Evolutionary conservation across 75 land plant species (phyloP), one percentile per base, ranked within the genome.

Genomic region (Gnetum montanum): DNA sequence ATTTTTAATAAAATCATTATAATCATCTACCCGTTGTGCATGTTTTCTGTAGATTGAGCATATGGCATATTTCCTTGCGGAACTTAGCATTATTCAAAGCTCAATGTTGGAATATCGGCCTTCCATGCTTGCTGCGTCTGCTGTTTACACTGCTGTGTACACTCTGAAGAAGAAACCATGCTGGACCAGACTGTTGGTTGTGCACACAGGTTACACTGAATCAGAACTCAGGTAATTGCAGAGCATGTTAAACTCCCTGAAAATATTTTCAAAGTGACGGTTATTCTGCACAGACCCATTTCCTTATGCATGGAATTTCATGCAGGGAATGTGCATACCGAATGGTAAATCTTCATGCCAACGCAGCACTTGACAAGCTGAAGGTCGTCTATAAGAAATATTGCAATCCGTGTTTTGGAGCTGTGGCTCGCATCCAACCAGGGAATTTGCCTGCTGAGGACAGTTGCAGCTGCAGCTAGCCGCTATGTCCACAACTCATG

Each of bases 121-220:
- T 3, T 88, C 95, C 6, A 64, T 74, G 61, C 46, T 93, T 18
- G 86, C 96, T 37, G 98, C 98, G 35, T 68, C 96, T 16, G 90
- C 96, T 16, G 90, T 89, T 11, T 89, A 79, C 50, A 84, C 86
- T 10, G 98, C 98, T 10, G 70, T 76, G 15, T 63, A 55, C 58
- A 85, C 86, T 1, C 69, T 94, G 6, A 74, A 67, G 29, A 72
- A 65, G 76, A 59, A 36, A 18, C 75, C 96, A 6, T 54, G 27
- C 58, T 94, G 96, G 98, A 83, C 43, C 25, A 78, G 71, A 6
- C 77, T 83, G 4, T 85, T 94, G 3, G 66, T 66, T 63, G 48
- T 59, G 8, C 98, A 93, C 61, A 78, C 98, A 8, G 84, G 90
- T 7, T 93, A 70, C 67, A 64, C 77, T 1, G 95, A 88, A 41